Evolutionary conservation across 2,329 filamentous ascomycete species (phyloP).

Genomic region (Apiospora phragmitis): DNA sequence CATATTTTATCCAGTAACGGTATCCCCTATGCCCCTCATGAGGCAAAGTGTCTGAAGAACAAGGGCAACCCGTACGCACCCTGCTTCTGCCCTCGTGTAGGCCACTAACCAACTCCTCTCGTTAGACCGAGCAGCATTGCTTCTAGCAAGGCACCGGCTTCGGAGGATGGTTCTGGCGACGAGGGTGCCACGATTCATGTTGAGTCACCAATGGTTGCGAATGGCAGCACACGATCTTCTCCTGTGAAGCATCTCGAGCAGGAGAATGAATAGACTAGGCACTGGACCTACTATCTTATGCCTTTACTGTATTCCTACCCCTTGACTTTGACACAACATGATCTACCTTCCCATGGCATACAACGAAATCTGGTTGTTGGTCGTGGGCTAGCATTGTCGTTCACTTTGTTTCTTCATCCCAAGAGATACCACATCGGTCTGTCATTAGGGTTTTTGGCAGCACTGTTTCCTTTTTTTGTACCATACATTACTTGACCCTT

Average conservation of each 20-base stretch:
- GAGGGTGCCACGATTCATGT: conserved; percentile 57
- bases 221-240: conserved; percentile 49
- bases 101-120: conserved; percentile 11
- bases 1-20: neutral
- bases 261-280: conserved; percentile 36
- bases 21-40: neutral
- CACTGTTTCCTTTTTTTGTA: conserved; percentile 11
- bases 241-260: conserved; percentile 47
- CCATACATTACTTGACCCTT: conserved; percentile 7
- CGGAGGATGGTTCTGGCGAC: conserved; percentile 48
- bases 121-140: conserved; percentile 41
- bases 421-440: conserved; percentile 12
- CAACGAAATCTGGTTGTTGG: conserved; percentile 20
- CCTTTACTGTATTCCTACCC: conserved; percentile 25
- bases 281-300: conserved; percentile 28
- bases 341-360: conserved; percentile 8
- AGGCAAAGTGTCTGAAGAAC: neutral
- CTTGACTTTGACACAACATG: conserved; percentile 14
- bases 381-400: conserved; percentile 4
- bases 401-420: conserved; percentile 10
- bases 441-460: conserved; percentile 12
- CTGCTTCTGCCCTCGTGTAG: conserved; percentile 10
- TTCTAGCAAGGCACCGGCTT: conserved; percentile 41
- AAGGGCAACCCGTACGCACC: neutral
- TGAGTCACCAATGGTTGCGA: conserved; percentile 45